phyloP scores from a whole-genome alignment of 305 asterid genomes.

The Fraxinus sp. region DNA sequence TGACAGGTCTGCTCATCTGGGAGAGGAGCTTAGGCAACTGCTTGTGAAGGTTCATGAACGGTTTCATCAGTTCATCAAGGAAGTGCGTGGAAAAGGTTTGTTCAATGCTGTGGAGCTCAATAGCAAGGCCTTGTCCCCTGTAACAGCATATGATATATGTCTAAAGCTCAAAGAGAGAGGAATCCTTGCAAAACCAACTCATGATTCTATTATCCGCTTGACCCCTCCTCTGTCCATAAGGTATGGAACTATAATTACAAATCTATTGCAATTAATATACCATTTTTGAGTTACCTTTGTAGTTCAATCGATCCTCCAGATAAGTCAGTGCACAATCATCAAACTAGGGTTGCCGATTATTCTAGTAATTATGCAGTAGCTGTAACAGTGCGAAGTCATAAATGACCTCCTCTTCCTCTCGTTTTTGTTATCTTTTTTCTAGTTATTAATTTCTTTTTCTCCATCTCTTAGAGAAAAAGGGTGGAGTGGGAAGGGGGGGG shows the following conservation, averaged over 20 bases:
- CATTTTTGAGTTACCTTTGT: not conserved
- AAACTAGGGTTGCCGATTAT: not conserved
- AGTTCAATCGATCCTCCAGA: not conserved
- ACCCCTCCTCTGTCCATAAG: slow-evolving; percentile 89
- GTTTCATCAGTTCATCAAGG: slow-evolving; percentile 68
- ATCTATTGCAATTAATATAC: not conserved
- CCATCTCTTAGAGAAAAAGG: not conserved
- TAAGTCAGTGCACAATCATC: not conserved
- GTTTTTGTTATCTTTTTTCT: not conserved
- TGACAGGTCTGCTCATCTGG: slow-evolving; percentile 73
- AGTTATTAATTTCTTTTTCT: not conserved
- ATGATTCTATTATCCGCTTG: slow-evolving; percentile 71
- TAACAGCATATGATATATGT: slow-evolving; percentile 84
- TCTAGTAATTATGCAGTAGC: not conserved
- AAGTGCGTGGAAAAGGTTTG: slow-evolving; percentile 87
- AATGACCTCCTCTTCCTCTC: not conserved
- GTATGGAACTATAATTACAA: slow-evolving; percentile 28
- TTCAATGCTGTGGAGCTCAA: slow-evolving; percentile 92
- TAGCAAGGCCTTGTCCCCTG: slow-evolving; percentile 58
- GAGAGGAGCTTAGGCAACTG: slow-evolving; percentile 64
- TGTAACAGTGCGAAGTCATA: not conserved
- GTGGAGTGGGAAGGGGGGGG: not conserved
- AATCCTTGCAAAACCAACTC: slow-evolving; percentile 89
- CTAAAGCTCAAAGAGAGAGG: slow-evolving; percentile 89
- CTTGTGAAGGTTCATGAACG: slow-evolving; percentile 56